Percentiles rank a stretch among this genome's conserved stretches.
These are phyloP conservation scores for Fonsecaea multimorphosa DNA, from an alignment of 2,329 filamentous ascomycete genomes.

Conservation along the genomic window DNA sequence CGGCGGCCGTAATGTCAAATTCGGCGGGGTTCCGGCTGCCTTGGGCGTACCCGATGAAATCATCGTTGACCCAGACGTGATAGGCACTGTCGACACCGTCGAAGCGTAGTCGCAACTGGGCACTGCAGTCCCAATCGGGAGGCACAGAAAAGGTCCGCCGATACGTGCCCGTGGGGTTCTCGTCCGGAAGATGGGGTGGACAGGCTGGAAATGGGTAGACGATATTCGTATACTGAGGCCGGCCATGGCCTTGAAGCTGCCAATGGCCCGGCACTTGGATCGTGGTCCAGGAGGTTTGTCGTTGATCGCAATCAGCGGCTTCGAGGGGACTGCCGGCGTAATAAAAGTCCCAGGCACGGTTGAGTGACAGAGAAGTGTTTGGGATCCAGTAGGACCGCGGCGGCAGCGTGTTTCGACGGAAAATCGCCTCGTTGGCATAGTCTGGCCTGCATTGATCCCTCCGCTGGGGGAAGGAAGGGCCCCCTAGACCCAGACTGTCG, in stretches of 20 bases:
- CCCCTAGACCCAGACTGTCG: not conserved
- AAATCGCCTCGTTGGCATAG: conserved; percentile 2
- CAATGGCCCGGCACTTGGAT: conserved; percentile 71
- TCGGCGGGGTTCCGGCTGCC: conserved; percentile 72
- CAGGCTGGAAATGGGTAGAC: conserved; percentile 69
- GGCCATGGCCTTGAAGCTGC: conserved; percentile 72
- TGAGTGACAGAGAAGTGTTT: not conserved
- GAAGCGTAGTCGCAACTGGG: conserved; percentile 69
- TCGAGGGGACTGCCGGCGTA: not conserved
- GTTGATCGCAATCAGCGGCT: conserved; percentile 29
- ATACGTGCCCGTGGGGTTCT: conserved; percentile 71
- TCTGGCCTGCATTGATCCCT: not conserved
- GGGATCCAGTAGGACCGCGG: conserved; percentile 2
- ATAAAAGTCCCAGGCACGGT: not conserved
- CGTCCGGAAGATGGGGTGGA: conserved; percentile 66
- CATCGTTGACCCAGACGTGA: conserved; percentile 71
- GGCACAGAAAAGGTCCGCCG: conserved; percentile 57
- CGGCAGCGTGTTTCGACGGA: conserved; percentile 3
- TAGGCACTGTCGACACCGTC: conserved; percentile 76
- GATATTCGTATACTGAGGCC: conserved; percentile 72
- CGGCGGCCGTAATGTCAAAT: conserved; percentile 66
- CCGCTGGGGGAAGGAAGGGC: not conserved
- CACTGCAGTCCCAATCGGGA: conserved; percentile 47
- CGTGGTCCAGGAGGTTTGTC: conserved; percentile 54
- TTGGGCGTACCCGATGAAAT: conserved; percentile 70